Evolutionary conservation across 106 monocot species (phyloP).

Genomic region (Apostasia shenzhenica): DNA sequence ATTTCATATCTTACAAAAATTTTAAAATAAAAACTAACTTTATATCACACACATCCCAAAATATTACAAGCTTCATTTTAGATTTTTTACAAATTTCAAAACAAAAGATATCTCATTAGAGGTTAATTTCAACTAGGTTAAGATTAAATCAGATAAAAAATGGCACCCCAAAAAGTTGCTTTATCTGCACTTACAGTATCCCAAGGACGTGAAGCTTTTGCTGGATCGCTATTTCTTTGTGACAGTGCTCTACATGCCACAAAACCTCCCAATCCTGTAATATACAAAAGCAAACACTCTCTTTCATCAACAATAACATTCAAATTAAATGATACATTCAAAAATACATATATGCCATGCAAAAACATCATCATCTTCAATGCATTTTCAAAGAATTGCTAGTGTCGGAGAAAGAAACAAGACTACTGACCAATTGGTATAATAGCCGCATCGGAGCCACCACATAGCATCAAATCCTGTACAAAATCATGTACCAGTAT

Average conservation of each 20-base stretch:
- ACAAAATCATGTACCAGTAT: neutral
- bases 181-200: slow-evolving; percentile 48
- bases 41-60: too few relatives aligned
- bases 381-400: too few relatives aligned
- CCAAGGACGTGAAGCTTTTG: slow-evolving; percentile 93
- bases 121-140: too few relatives aligned
- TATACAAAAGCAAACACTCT: neutral
- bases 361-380: too few relatives aligned
- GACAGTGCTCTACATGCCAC: slow-evolving; percentile 95
- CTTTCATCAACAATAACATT: neutral
- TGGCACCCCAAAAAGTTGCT: neutral
- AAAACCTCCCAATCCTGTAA: slow-evolving; percentile 81
- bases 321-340: too few relatives aligned
- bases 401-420: neutral
- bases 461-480: slow-evolving; percentile 94
- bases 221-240: slow-evolving; percentile 77
- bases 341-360: too few relatives aligned
- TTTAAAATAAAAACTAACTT: too few relatives aligned
- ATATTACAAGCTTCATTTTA: too few relatives aligned
- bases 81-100: too few relatives aligned
- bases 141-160: too few relatives aligned
- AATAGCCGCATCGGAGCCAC: slow-evolving; percentile 90
- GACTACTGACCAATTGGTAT: slow-evolving; percentile 72
- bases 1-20: too few relatives aligned
- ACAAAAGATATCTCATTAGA: too few relatives aligned